These are phyloP conservation scores for Pulicaria dysenterica DNA, from an alignment of 129 eudicot genomes.

Conservation along the genomic window DNA sequence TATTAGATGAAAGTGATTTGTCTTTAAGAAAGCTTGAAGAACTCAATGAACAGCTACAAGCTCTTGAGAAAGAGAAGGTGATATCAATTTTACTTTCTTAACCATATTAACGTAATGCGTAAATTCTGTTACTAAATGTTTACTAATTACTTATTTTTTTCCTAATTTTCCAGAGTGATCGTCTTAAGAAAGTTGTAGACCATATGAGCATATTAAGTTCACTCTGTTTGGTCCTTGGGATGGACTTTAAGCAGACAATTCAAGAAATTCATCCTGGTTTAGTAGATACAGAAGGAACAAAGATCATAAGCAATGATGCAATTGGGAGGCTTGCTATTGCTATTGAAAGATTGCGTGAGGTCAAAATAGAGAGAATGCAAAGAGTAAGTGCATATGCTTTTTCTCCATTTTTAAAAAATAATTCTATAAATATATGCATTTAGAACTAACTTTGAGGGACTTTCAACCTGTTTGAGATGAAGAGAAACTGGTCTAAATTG, in stretches of 20 bases:
- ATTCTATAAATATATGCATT: no score
- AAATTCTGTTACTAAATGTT: constrained; percentile 2
- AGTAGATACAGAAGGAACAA: constrained; percentile 53
- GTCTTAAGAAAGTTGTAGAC: constrained; percentile 66
- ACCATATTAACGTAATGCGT: not conserved
- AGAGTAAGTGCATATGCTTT: constrained; percentile 42
- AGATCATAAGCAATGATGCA: constrained; percentile 55
- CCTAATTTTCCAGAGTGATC: constrained; percentile 62
- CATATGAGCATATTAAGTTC: constrained; percentile 54
- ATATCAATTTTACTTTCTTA: not conserved
- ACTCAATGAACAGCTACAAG: constrained; percentile 62
- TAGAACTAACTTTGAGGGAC: no score
- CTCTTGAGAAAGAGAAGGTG: constrained; percentile 88
- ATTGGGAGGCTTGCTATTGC: constrained; percentile 58
- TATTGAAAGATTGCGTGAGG: constrained; percentile 59
- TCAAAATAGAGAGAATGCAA: constrained; percentile 78
- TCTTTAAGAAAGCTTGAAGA: constrained; percentile 80
- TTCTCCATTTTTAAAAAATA: not conserved
- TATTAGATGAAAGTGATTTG: constrained; percentile 73
- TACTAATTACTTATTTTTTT: constrained; percentile 11
- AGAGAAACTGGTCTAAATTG: no score
- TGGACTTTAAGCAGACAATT: constrained; percentile 68
- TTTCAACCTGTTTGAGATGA: no score
- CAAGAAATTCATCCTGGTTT: constrained; percentile 70
- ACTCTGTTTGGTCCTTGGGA: constrained; percentile 80